phyloP scores from a whole-genome alignment of 306 rosid genomes.

The Trichosanthes truncata region DNA sequence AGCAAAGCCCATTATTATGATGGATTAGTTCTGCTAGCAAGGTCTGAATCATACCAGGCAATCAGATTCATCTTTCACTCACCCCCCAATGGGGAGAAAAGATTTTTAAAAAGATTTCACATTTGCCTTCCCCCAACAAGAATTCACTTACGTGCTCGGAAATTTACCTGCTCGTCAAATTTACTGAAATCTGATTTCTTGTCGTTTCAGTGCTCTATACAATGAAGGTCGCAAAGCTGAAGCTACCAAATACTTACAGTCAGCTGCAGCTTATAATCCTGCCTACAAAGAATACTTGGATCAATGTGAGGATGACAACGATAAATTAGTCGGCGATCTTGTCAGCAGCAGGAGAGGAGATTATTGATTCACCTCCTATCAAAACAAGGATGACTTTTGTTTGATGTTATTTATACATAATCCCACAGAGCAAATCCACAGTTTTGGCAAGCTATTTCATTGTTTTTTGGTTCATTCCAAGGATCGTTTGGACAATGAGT shows the following conservation, averaged over 20 bases:
- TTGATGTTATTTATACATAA: neutral
- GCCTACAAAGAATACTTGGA: constrained; percentile 50
- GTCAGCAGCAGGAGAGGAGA: constrained; percentile 53
- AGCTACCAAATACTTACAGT: constrained; percentile 66
- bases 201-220: constrained; percentile 48
- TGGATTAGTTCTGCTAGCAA: constrained; percentile 62
- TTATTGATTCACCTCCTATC: constrained; percentile 24
- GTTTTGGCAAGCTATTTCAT: neutral
- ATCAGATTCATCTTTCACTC: neutral
- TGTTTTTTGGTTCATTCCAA: neutral
- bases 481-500: neutral
- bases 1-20: constrained; percentile 76
- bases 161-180: neutral
- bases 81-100: neutral
- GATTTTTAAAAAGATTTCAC: neutral
- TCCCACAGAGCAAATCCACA: neutral
- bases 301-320: constrained; percentile 45
- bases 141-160: neutral
- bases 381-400: neutral
- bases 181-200: neutral
- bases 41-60: constrained; percentile 27
- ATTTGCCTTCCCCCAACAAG: neutral
- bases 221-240: constrained; percentile 63
- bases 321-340: constrained; percentile 48
- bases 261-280: constrained; percentile 62